Evolutionary conservation across 1,284 basidiomycete species (phyloP).

Genomic region (Cryptococcus sp.): DNA sequence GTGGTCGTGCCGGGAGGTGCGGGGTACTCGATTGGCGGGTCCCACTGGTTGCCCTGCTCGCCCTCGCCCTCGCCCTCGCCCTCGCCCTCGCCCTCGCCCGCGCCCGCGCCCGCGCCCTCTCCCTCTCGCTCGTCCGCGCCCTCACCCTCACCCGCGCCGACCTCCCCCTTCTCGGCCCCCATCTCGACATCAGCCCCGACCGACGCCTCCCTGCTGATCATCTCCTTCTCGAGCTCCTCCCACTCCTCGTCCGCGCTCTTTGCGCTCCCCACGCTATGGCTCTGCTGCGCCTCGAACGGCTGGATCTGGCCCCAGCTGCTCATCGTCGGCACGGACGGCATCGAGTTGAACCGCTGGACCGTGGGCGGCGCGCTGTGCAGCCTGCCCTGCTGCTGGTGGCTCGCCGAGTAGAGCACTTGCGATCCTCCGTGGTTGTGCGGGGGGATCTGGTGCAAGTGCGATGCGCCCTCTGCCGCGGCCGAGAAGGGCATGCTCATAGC

Average conservation of each 20-base stretch:
- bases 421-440: constrained; percentile 7
- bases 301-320: constrained; percentile 20
- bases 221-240: constrained; percentile 26
- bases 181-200: constrained; percentile 16
- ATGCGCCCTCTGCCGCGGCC: constrained; percentile 16
- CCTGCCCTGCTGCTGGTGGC: constrained; percentile 15
- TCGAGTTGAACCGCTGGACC: constrained; percentile 41
- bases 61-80: no score
- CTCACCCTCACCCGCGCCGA: neutral
- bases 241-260: constrained; percentile 25
- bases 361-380: constrained; percentile 39
- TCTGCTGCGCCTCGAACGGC: constrained; percentile 9
- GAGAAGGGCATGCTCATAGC: constrained; percentile 22
- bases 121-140: no score
- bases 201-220: constrained; percentile 23
- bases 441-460: constrained; percentile 1
- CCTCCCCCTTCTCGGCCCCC: constrained; percentile 1
- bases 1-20: constrained; percentile 2
- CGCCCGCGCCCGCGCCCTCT: no score
- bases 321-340: constrained; percentile 35
- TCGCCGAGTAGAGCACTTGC: constrained; percentile 10
- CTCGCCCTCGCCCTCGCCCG: constrained; percentile 1
- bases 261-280: constrained; percentile 5
- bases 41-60: constrained; percentile 13
- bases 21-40: constrained; percentile 17